Evolutionary conservation across 768 basidiomycete species (phyloP).

Genomic region (Boletus sp.): DNA sequence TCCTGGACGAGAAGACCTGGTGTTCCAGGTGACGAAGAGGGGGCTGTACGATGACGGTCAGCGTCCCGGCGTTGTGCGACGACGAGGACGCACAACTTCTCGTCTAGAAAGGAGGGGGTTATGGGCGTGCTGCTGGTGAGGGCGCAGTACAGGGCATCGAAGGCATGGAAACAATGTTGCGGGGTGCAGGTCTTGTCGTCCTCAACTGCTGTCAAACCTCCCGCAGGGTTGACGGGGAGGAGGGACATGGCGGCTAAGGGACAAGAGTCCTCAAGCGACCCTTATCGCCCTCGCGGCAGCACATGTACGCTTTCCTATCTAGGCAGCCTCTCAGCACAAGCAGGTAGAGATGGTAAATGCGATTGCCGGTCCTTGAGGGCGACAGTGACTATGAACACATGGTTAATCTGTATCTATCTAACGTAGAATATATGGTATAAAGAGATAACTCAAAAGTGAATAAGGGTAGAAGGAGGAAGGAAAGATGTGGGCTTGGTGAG

Average conservation of each 20-base stretch:
- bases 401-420: slow-evolving; percentile 37
- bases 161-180: slow-evolving; percentile 80
- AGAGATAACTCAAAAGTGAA: slow-evolving; percentile 38
- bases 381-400: slow-evolving; percentile 35
- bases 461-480: slow-evolving; percentile 26
- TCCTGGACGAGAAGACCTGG: slow-evolving; percentile 57
- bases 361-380: slow-evolving; percentile 9
- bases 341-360: not conserved
- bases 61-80: slow-evolving; percentile 23
- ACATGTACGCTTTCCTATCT: slow-evolving; percentile 28
- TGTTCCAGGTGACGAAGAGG: slow-evolving; percentile 97
- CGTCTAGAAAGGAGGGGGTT: slow-evolving; percentile 62
- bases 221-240: slow-evolving; percentile 49
- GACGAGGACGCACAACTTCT: slow-evolving; percentile 65
- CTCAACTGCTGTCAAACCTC: slow-evolving; percentile 38
- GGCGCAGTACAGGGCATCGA: slow-evolving; percentile 78
- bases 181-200: slow-evolving; percentile 54
- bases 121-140: slow-evolving; percentile 55
- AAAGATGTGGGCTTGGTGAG: slow-evolving; percentile 11
- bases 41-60: slow-evolving; percentile 41
- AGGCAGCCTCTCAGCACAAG: slow-evolving; percentile 13
- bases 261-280: slow-evolving; percentile 11
- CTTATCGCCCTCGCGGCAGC: slow-evolving; percentile 1
- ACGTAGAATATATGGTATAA: slow-evolving; percentile 40
- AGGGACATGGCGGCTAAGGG: slow-evolving; percentile 49